phyloP scores from a whole-genome alignment of 148 eudicot species.

The Amaranthus cruentus region DNA sequence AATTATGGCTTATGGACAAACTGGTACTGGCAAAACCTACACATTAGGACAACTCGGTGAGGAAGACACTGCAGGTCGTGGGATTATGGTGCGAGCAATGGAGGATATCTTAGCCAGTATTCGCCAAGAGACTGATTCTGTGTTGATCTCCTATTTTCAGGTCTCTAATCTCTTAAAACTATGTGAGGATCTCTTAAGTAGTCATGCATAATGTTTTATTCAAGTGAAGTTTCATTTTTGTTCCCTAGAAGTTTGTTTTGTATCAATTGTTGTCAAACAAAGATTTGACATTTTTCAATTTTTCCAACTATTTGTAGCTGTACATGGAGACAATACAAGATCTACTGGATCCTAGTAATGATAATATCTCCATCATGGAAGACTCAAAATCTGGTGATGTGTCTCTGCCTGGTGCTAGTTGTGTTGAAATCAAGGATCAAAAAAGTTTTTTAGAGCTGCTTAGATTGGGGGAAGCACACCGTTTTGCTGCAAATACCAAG shows the following conservation, averaged over 20 bases:
- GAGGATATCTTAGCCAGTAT: constrained; percentile 76
- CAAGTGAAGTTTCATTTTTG: constrained; percentile 8
- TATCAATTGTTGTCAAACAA: not conserved
- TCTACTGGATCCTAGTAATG: constrained; percentile 80
- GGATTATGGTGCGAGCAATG: constrained; percentile 95
- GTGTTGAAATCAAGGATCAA: constrained; percentile 69
- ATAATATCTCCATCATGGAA: constrained; percentile 71
- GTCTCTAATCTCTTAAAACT: constrained; percentile 26
- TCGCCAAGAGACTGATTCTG: constrained; percentile 54
- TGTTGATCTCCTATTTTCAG: constrained; percentile 79
- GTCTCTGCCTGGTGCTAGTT: constrained; percentile 72
- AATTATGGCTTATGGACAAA: constrained; percentile 93
- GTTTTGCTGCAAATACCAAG: constrained; percentile 91
- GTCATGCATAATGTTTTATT: not conserved
- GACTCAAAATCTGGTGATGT: constrained; percentile 87
- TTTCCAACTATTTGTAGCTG: constrained; percentile 43
- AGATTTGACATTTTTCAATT: not conserved
- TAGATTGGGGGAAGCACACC: constrained; percentile 81
- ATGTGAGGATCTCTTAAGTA: not conserved
- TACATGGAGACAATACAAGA: constrained; percentile 95
- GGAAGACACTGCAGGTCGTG: constrained; percentile 81
- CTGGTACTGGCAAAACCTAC: constrained; percentile 92
- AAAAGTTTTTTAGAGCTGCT: constrained; percentile 69
- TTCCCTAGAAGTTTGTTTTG: not conserved
- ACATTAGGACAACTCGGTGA: constrained; percentile 86